phyloP scores from a whole-genome alignment of 495 filamentous ascomycete species.

The Aspergillus egyptiacus region DNA sequence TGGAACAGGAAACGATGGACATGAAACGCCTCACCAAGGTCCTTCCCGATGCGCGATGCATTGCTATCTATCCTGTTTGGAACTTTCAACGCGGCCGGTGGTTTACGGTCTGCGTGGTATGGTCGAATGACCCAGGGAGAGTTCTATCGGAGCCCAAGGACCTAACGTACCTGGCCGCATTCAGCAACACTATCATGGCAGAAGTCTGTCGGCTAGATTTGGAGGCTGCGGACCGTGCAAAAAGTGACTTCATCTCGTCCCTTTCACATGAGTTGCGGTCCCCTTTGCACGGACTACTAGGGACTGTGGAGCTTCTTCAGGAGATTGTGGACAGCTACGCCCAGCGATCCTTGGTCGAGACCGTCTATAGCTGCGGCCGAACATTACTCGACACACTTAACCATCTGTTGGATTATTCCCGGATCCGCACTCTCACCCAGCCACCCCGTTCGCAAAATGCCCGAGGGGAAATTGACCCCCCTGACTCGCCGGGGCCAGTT shows the following conservation, averaged over 20 bases:
- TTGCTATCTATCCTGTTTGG: slow-evolving; percentile 49
- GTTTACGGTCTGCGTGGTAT: slow-evolving; percentile 55
- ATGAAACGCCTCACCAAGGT: slow-evolving; percentile 22
- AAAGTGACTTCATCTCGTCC: slow-evolving; percentile 65
- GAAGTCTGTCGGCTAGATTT: slow-evolving; percentile 52
- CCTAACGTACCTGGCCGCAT: slow-evolving; percentile 50
- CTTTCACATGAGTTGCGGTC: slow-evolving; percentile 70
- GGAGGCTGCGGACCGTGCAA: slow-evolving; percentile 39
- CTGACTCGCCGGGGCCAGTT: too few species aligned
- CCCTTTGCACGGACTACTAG: slow-evolving; percentile 64
- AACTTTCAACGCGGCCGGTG: slow-evolving; percentile 53
- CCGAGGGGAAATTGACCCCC: too few species aligned
- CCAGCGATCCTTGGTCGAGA: slow-evolving; percentile 53
- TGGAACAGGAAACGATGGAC: slow-evolving; percentile 24
- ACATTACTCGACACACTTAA: slow-evolving; percentile 64
- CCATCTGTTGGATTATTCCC: slow-evolving; percentile 41
- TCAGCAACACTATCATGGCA: slow-evolving; percentile 61
- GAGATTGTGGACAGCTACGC: slow-evolving; percentile 45
- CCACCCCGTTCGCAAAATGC: too few species aligned
- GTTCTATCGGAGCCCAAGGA: slow-evolving; percentile 41
- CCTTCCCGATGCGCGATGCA: slow-evolving; percentile 24
- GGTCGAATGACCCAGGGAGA: slow-evolving; percentile 35
- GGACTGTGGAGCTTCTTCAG: slow-evolving; percentile 58
- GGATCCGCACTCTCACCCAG: too few species aligned
- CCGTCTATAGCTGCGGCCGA: slow-evolving; percentile 56